These are phyloP conservation scores for Scedosporium dehoogii DNA, from an alignment of 2,329 filamentous ascomycete species.

Conservation along the genomic window DNA sequence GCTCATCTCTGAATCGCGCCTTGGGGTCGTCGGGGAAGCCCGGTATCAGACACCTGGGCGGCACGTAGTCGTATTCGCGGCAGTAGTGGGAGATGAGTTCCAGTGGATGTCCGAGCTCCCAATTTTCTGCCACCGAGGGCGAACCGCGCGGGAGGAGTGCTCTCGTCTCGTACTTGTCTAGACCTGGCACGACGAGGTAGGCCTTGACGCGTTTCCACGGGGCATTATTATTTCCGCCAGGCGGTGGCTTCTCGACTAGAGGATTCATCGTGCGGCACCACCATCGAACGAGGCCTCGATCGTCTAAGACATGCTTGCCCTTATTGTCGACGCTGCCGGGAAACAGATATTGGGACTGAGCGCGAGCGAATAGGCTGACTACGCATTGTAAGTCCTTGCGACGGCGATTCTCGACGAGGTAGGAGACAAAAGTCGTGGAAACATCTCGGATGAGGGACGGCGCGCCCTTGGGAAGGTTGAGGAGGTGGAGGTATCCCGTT, in stretches of 20 bases:
- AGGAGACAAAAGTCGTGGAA: slow-evolving; percentile 64
- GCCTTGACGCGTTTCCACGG: slow-evolving; percentile 49
- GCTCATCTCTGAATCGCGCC: slow-evolving; percentile 74
- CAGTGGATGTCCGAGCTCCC: slow-evolving; percentile 65
- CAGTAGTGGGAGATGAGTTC: slow-evolving; percentile 52
- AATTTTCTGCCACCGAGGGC: slow-evolving; percentile 36
- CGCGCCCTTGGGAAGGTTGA: slow-evolving; percentile 51
- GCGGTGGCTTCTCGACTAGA: slow-evolving; percentile 44
- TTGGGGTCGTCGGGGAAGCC: slow-evolving; percentile 95
- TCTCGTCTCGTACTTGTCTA: slow-evolving; percentile 71
- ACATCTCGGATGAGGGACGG: slow-evolving; percentile 67
- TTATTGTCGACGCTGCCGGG: slow-evolving; percentile 79
- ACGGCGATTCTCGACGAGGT: slow-evolving; percentile 58
- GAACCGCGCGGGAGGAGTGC: slow-evolving; percentile 57
- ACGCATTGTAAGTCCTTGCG: slow-evolving; percentile 59
- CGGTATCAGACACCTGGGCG: slow-evolving; percentile 76
- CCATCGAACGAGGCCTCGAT: slow-evolving; percentile 85
- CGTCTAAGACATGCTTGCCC: slow-evolving; percentile 84
- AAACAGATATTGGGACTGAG: slow-evolving; percentile 91
- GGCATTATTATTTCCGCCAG: slow-evolving; percentile 9
- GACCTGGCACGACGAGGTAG: slow-evolving; percentile 79
- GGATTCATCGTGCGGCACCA: slow-evolving; percentile 86
- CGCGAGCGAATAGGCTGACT: slow-evolving; percentile 82
- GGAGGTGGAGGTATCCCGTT: slow-evolving; percentile 69
- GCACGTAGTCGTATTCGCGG: slow-evolving; percentile 48